Base-by-base conservation (phyloP, 2,329 filamentous ascomycete genomes). In the Cercospora janseana region DNA sequence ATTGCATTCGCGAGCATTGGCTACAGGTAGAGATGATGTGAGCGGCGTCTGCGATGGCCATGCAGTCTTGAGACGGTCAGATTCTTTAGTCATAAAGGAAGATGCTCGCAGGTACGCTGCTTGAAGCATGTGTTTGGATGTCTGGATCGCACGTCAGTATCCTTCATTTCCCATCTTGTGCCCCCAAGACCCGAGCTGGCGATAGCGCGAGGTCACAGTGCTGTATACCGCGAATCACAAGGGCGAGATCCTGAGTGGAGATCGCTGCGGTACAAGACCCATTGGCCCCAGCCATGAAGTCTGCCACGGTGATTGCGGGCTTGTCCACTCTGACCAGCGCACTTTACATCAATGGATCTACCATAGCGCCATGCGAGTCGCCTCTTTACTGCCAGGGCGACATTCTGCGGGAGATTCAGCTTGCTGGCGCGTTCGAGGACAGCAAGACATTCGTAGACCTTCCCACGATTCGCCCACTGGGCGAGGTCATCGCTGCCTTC, bases 381-480 rank as follows among this genome's bases (percentile, higher is more conserved):
- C 77, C 80, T 12, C 72, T 86, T 15, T 87, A 86, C 68, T 87
- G 83, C 63, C 75, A 82, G 56, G 83, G 83, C 40, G 79, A 84
- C 0, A 74, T 86, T 9, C 73, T 87, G 2, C 73, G 76, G 52
- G 74, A 80, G 55, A 77, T 87, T 40, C 76, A 86, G 69, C 71
- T 86, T 7, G 83, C 83, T 2, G 72, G 71, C 18, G 82, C 82
- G 0, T 86, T 86, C 57, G 68, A 72, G 10, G 83, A 86, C 68
- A 86, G 82, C 52, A 87, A 86, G 73, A 85, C 82, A 1, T 86
- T 85, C 63, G 83, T 86, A 34, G 83, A 87, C 55, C 66, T 70
- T 52, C 83, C 83, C 0, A 85, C 82, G 2, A 78, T 74, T 31
- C 75, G 72, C 32, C 76, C 82, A 1, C 64, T 86, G 13, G 69